Percentiles rank a stretch among this genome's conserved stretches.
phyloP scores from a whole-genome alignment of 331 rosid species.

The Cydonia oblonga region DNA sequence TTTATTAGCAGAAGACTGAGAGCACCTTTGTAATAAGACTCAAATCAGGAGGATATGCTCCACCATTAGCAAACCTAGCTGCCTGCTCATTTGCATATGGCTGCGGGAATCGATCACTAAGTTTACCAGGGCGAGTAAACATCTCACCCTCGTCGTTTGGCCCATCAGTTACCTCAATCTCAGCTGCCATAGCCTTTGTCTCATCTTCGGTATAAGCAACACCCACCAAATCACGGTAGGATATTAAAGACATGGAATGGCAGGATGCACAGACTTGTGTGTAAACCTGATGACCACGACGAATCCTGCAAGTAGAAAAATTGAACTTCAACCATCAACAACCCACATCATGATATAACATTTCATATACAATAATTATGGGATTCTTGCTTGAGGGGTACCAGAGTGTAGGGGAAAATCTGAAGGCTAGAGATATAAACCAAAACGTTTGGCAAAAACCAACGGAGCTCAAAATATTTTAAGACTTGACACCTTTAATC shows the following conservation, averaged over 20 bases:
- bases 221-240: conserved; percentile 98
- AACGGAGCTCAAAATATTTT: background rate
- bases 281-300: conserved; percentile 98
- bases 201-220: conserved; percentile 93
- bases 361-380: background rate
- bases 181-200: conserved; percentile 93
- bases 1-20: conserved; percentile 6
- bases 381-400: background rate
- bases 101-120: conserved; percentile 88
- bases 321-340: conserved; percentile 10
- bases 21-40: conserved; percentile 91
- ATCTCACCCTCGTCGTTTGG: conserved; percentile 99
- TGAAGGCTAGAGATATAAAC: background rate
- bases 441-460: background rate
- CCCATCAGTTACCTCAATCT: conserved; percentile 95
- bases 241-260: conserved; percentile 86
- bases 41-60: conserved; percentile 95
- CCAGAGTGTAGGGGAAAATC: background rate
- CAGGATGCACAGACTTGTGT: conserved; percentile 90
- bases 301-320: conserved; percentile 54
- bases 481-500: background rate
- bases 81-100: conserved; percentile 89
- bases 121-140: conserved; percentile 98
- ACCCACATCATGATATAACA: background rate
- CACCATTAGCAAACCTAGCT: conserved; percentile 98